These are phyloP conservation scores for Plasmodium inui DNA, from an alignment of 169 alveolate species.

Conservation along the genomic window DNA sequence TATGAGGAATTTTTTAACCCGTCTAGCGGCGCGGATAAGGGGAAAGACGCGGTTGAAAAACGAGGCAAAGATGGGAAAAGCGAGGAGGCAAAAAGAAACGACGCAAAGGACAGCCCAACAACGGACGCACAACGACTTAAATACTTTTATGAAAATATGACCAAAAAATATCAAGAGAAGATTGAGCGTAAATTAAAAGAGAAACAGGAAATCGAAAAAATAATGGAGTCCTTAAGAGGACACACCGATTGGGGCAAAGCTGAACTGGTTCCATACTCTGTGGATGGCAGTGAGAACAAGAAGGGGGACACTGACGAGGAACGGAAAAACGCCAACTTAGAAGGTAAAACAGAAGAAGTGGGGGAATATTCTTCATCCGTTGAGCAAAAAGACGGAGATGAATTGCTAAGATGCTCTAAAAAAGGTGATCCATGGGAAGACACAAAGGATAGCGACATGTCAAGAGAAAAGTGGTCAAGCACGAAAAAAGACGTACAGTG, in stretches of 20 bases:
- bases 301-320: background rate
- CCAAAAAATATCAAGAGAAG: slow-evolving; percentile 32
- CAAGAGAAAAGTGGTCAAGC: background rate
- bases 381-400: background rate
- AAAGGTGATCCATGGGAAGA: background rate
- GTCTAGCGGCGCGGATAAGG: background rate
- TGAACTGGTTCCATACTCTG: background rate
- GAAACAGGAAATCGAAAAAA: slow-evolving; percentile 44
- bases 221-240: slow-evolving; percentile 25
- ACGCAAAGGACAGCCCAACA: background rate
- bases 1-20: slow-evolving; percentile 23
- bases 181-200: slow-evolving; percentile 48
- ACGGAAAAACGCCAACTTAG: background rate
- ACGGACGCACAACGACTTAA: slow-evolving; percentile 21
- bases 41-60: background rate
- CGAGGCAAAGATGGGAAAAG: background rate
- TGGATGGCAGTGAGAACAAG: slow-evolving; percentile 6
- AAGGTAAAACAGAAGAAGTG: background rate
- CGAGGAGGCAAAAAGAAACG: background rate
- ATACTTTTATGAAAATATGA: slow-evolving; percentile 51
- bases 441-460: background rate
- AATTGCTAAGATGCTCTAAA: background rate
- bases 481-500: background rate
- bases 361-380: background rate
- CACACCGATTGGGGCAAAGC: background rate